Evolutionary conservation across 2,329 filamentous ascomycete genomes (phyloP).

Genomic region (Epichloe bromicola): DNA sequence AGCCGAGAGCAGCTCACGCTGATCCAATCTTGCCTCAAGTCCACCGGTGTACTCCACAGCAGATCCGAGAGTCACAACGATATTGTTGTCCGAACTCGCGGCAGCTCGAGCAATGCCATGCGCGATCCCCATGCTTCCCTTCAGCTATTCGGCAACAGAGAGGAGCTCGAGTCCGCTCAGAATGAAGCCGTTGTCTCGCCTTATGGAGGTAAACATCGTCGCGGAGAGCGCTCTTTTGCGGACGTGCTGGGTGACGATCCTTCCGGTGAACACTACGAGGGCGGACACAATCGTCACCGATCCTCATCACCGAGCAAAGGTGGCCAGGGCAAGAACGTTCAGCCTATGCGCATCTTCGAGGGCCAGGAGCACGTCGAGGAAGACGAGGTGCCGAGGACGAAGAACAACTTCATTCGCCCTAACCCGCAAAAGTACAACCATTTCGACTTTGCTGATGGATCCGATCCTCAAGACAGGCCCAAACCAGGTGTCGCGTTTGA

Average conservation of each 20-base stretch:
- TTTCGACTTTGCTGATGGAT: slow-evolving; percentile 66
- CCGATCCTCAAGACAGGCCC: slow-evolving; percentile 35
- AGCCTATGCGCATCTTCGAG: slow-evolving; percentile 51
- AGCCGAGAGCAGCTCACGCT: slow-evolving; percentile 71
- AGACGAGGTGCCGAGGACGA: slow-evolving; percentile 26
- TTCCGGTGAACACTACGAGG: slow-evolving; percentile 30
- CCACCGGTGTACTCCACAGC: slow-evolving; percentile 24
- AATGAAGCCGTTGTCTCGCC: slow-evolving; percentile 40
- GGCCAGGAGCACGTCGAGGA: slow-evolving; percentile 31
- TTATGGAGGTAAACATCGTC: slow-evolving; percentile 46
- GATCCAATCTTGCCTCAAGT: slow-evolving; percentile 49
- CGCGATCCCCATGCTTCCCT: slow-evolving; percentile 59
- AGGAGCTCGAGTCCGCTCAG: slow-evolving; percentile 42
- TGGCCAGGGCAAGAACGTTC: slow-evolving; percentile 48
- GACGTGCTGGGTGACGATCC: slow-evolving; percentile 56
- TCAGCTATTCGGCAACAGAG: slow-evolving; percentile 59
- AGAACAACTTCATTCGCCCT: slow-evolving; percentile 42
- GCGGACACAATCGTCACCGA: slow-evolving; percentile 30
- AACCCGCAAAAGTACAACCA: slow-evolving; percentile 74
- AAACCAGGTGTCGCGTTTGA: slow-evolving; percentile 27
- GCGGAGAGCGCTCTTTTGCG: slow-evolving; percentile 50
- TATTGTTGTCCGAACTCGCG: slow-evolving; percentile 31
- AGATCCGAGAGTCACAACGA: slow-evolving; percentile 23
- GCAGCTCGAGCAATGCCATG: slow-evolving; percentile 38
- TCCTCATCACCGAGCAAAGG: slow-evolving; percentile 36